Percentiles rank a stretch among this genome's conserved stretches.
These are phyloP conservation scores for Penicillium polonicum DNA, from an alignment of 2,329 filamentous ascomycete species.

Conservation along the genomic window DNA sequence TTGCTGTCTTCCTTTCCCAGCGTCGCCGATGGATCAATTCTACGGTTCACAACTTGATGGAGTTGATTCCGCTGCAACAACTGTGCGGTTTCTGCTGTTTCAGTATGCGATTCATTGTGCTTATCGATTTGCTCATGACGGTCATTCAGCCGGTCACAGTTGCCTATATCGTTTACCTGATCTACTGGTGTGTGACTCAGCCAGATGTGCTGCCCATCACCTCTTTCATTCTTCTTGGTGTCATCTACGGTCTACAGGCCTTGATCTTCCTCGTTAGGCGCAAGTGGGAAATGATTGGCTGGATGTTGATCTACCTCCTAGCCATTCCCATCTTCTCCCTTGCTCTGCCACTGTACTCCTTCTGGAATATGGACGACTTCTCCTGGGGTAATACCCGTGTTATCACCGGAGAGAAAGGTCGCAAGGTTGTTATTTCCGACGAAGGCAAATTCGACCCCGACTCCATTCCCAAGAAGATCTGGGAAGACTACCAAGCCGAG, in stretches of 20 bases:
- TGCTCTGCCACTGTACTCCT: slow-evolving; percentile 85
- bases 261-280: slow-evolving; percentile 95
- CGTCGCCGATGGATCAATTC: slow-evolving; percentile 99
- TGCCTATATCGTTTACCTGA: slow-evolving; percentile 84
- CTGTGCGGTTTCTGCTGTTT: slow-evolving; percentile 99
- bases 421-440: slow-evolving; percentile 89
- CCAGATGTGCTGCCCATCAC: slow-evolving; percentile 71
- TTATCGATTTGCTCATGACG: slow-evolving; percentile 88
- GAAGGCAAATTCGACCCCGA: slow-evolving; percentile 96
- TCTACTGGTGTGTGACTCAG: slow-evolving; percentile 67
- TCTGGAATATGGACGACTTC: slow-evolving; percentile 99
- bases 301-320: slow-evolving; percentile 95
- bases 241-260: slow-evolving; percentile 95
- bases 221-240: slow-evolving; percentile 84
- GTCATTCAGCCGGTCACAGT: slow-evolving; percentile 88
- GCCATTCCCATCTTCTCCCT: slow-evolving; percentile 92
- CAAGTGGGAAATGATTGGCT: slow-evolving; percentile 99
- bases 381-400: slow-evolving; percentile 98
- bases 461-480: slow-evolving; percentile 94
- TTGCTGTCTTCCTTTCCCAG: slow-evolving; percentile 92
- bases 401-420: slow-evolving; percentile 88
- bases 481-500: slow-evolving; percentile 98
- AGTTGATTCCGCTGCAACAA: slow-evolving; percentile 88
- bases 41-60: slow-evolving; percentile 94
- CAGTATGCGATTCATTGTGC: slow-evolving; percentile 97